phyloP scores from a whole-genome alignment of 768 basidiomycete species.

The Hypholoma fasciculare region DNA sequence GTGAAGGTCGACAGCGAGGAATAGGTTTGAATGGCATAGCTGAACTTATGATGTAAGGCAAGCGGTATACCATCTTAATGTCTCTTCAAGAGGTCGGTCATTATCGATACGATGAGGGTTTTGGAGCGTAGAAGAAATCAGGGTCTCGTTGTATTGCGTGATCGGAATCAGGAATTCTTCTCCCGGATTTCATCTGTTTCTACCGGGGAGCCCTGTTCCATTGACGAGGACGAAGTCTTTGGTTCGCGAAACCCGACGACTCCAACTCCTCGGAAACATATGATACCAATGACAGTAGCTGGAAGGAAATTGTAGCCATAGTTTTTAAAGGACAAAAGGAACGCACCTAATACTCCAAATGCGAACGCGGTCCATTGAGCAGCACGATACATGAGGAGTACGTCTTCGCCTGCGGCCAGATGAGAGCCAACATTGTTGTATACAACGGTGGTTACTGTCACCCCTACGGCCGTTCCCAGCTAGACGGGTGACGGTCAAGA shows the following conservation, averaged over 20 bases:
- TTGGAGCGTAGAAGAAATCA: too few species aligned
- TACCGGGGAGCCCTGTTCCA: not conserved
- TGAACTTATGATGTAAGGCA: too few species aligned
- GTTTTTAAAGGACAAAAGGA: not conserved
- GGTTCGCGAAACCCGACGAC: slow-evolving; percentile 19
- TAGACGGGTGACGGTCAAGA: slow-evolving; percentile 19
- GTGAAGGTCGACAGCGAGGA: too few species aligned
- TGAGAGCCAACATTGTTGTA: slow-evolving; percentile 50
- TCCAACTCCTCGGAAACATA: slow-evolving; percentile 30
- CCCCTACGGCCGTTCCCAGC: slow-evolving; percentile 70
- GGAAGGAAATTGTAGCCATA: not conserved
- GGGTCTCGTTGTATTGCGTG: too few species aligned
- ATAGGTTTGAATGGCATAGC: too few species aligned
- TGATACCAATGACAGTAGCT: slow-evolving; percentile 23
- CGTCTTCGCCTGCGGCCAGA: slow-evolving; percentile 30
- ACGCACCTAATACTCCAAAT: slow-evolving; percentile 60
- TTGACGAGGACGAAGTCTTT: not conserved
- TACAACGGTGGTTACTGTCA: slow-evolving; percentile 72
- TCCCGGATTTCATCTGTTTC: not conserved
- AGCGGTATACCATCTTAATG: too few species aligned
- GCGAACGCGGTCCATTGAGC: slow-evolving; percentile 68
- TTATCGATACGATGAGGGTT: too few species aligned
- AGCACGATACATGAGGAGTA: slow-evolving; percentile 52
- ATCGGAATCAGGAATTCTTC: too few species aligned
- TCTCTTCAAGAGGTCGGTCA: too few species aligned